Conservation (phyloP, 352 stramenopile genomes). For the Globisporangium solare region DNA sequence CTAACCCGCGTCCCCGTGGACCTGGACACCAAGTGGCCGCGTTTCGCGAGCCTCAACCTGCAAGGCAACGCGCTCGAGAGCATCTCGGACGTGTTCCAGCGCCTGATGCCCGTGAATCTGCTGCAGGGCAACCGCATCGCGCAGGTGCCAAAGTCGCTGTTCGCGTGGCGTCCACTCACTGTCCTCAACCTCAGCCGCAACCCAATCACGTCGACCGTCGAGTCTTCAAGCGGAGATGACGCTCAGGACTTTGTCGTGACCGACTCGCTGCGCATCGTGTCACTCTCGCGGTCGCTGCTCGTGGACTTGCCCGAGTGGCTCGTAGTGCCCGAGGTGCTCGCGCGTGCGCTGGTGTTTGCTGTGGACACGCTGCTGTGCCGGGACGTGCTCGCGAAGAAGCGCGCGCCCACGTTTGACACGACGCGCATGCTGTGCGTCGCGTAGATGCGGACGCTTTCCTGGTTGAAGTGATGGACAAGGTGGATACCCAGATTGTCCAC, state of each 20-base stretch:
- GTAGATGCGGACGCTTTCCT: too few relatives aligned
- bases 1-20: slow-evolving; percentile 3
- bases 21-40: slow-evolving; percentile 4
- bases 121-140: neutral
- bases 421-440: neutral
- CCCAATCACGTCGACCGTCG: neutral
- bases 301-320: neutral
- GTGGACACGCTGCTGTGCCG: neutral
- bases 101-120: neutral
- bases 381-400: slow-evolving; percentile 1
- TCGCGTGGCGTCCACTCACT: slow-evolving; percentile 1
- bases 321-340: neutral
- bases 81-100: neutral
- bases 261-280: slow-evolving; percentile 1
- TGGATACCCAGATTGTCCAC: too few relatives aligned
- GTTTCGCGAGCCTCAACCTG: slow-evolving; percentile 1
- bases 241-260: neutral
- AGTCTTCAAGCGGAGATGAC: neutral
- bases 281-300: neutral
- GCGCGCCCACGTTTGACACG: neutral
- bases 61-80: slow-evolving; percentile 2
- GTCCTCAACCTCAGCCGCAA: slow-evolving; percentile 2
- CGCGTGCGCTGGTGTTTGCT: neutral
- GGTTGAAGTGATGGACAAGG: too few relatives aligned
- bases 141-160: neutral